A percentile compares a stretch with the other conserved stretches of the same genome.
Evolutionary conservation across 257 asterid species (phyloP).

Genomic region (Galeopsis tetrahit): DNA sequence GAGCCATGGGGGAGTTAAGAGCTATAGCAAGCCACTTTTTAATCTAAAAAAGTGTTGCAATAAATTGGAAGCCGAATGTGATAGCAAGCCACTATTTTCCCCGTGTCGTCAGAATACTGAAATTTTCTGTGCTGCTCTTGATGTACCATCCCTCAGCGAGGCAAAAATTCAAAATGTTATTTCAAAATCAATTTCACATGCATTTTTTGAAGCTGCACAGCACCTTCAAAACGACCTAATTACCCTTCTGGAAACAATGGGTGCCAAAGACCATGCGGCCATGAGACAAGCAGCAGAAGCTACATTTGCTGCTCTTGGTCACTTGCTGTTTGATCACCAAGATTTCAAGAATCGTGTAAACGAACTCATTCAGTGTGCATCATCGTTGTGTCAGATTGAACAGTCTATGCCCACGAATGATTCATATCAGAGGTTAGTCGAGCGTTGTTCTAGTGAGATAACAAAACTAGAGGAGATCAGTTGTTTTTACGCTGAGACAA

Average conservation of each 20-base stretch:
- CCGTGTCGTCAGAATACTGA: slow-evolving; percentile 10
- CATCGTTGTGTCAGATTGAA: slow-evolving; percentile 43
- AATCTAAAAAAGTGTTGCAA: slow-evolving; percentile 10
- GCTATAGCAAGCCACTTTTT: not conserved
- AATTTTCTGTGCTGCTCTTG: not conserved
- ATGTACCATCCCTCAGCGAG: not conserved
- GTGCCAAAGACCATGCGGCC: slow-evolving; percentile 44
- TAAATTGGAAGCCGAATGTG: slow-evolving; percentile 20
- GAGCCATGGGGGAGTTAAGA: not conserved
- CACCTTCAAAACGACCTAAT: slow-evolving; percentile 43
- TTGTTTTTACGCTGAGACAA: slow-evolving; percentile 34
- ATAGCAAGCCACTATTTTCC: not conserved
- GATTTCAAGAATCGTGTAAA: slow-evolving; percentile 37
- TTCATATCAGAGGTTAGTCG: slow-evolving; percentile 30
- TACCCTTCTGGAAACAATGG: slow-evolving; percentile 40
- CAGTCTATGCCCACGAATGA: slow-evolving; percentile 35
- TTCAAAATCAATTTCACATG: slow-evolving; percentile 43
- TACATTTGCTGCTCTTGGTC: slow-evolving; percentile 51
- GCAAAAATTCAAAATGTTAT: slow-evolving; percentile 24
- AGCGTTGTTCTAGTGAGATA: slow-evolving; percentile 39
- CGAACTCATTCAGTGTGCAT: slow-evolving; percentile 43
- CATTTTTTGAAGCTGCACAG: slow-evolving; percentile 44
- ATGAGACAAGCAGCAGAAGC: slow-evolving; percentile 46
- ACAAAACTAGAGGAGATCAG: slow-evolving; percentile 38
- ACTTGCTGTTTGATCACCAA: slow-evolving; percentile 30